These are phyloP conservation scores for Penicillium pulvis DNA, from an alignment of 495 filamentous ascomycete species.

Conservation along the genomic window DNA sequence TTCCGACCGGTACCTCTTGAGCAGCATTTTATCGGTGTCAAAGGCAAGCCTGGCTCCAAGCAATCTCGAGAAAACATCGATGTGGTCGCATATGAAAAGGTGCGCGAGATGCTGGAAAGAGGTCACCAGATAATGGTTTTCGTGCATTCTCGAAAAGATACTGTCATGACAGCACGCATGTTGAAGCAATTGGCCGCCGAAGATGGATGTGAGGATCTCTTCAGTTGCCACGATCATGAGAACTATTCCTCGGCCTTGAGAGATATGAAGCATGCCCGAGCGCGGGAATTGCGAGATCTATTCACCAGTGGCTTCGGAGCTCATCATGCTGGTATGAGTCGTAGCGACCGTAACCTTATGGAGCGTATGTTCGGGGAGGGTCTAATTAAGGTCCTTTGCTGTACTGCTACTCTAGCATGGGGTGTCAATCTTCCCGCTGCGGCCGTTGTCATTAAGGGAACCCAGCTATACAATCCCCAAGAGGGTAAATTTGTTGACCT, in stretches of 20 bases:
- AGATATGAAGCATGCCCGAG: constrained; percentile 81
- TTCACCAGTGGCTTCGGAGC: constrained; percentile 88
- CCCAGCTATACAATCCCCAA: constrained; percentile 92
- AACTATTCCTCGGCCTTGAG: constrained; percentile 71
- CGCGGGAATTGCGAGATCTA: constrained; percentile 82
- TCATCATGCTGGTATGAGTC: constrained; percentile 93
- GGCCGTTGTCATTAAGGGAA: constrained; percentile 94
- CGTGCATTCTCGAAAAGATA: constrained; percentile 95
- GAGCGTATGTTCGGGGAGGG: constrained; percentile 88
- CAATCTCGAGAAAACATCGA: constrained; percentile 87
- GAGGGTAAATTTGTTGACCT: constrained; percentile 96
- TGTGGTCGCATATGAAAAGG: constrained; percentile 83
- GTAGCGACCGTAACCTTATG: constrained; percentile 90
- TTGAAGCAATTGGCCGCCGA: constrained; percentile 86
- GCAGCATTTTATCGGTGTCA: constrained; percentile 96
- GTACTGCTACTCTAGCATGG: constrained; percentile 96
- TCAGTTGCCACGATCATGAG: constrained; percentile 68
- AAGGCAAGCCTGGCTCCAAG: constrained; percentile 81
- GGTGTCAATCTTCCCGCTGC: constrained; percentile 95
- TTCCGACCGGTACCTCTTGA: constrained; percentile 96
- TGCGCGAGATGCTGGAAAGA: constrained; percentile 83
- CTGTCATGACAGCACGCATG: constrained; percentile 80
- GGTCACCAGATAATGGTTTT: constrained; percentile 99
- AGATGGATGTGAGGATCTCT: constrained; percentile 71
- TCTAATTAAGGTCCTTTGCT: constrained; percentile 92